A percentile compares a stretch with the other conserved stretches of the same genome.
phyloP scores from a whole-genome alignment of 2,329 filamentous ascomycete species.

The Fusarium goolgardi region DNA sequence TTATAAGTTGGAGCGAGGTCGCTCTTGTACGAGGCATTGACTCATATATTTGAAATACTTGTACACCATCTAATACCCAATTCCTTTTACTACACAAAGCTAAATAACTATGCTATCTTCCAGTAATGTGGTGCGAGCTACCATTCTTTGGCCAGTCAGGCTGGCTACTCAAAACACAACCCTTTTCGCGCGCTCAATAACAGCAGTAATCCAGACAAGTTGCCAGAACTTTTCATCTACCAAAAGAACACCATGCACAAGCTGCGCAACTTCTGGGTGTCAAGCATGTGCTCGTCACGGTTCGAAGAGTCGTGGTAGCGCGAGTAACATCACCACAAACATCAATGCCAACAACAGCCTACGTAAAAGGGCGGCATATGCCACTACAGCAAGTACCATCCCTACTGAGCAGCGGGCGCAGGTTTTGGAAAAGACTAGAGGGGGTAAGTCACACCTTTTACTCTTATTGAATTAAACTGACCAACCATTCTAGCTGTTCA shows the following conservation, averaged over 20 bases:
- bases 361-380: conserved; percentile 36
- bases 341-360: conserved; percentile 21
- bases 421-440: conserved; percentile 81
- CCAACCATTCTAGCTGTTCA: conserved; percentile 59
- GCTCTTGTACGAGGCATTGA: background rate
- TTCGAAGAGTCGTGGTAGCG: conserved; percentile 19
- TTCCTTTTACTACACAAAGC: background rate
- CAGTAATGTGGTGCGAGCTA: conserved; percentile 35
- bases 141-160: conserved; percentile 27
- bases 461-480: background rate
- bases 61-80: background rate
- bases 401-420: conserved; percentile 89
- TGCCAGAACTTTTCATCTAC: conserved; percentile 36
- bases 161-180: conserved; percentile 25
- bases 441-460: conserved; percentile 55
- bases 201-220: conserved; percentile 12
- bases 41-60: background rate
- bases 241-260: conserved; percentile 24
- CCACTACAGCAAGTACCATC: conserved; percentile 53
- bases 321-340: conserved; percentile 19
- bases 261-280: conserved; percentile 22
- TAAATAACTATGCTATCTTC: conserved; percentile 24
- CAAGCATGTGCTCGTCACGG: conserved; percentile 35
- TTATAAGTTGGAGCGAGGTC: conserved; percentile 18
- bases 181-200: conserved; percentile 26